phyloP scores from a whole-genome alignment of 148 eudicot species.

The Silene conica region DNA sequence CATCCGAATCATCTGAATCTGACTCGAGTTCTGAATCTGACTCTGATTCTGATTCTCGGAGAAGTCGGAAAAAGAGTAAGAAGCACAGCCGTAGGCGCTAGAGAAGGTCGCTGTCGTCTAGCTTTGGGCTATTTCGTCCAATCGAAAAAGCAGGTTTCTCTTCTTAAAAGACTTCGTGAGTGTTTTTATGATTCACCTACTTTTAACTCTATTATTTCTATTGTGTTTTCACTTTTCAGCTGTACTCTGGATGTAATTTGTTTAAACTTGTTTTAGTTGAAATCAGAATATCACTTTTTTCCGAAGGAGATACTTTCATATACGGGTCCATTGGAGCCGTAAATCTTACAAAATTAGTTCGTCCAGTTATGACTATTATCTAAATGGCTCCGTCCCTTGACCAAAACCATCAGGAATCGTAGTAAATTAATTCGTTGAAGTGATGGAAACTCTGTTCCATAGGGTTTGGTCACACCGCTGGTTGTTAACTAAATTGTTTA shows the following conservation, averaged over 20 bases:
- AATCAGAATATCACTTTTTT: not conserved
- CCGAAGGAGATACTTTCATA: not conserved
- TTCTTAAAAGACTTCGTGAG: not conserved
- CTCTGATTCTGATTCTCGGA: slow-evolving; percentile 60
- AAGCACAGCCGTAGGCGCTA: slow-evolving; percentile 59
- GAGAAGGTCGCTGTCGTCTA: not conserved
- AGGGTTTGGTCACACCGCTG: no score
- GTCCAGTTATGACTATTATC: no score
- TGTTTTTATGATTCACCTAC: not conserved
- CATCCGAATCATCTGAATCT: slow-evolving; percentile 73
- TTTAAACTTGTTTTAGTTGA: not conserved
- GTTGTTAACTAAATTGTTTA: no score
- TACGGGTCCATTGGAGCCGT: not conserved
- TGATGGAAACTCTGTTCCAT: no score
- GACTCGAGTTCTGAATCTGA: slow-evolving; percentile 67
- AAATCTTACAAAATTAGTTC: not conserved
- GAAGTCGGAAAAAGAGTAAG: slow-evolving; percentile 55
- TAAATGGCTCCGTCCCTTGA: no score
- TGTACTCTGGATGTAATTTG: not conserved
- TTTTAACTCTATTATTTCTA: not conserved
- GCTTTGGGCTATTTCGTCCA: not conserved
- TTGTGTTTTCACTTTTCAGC: not conserved
- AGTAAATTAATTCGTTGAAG: no score
- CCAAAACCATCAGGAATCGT: no score
- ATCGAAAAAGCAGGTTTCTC: not conserved